phyloP scores from a whole-genome alignment of 2,329 filamentous ascomycete genomes.

The Fusarium sp. region DNA sequence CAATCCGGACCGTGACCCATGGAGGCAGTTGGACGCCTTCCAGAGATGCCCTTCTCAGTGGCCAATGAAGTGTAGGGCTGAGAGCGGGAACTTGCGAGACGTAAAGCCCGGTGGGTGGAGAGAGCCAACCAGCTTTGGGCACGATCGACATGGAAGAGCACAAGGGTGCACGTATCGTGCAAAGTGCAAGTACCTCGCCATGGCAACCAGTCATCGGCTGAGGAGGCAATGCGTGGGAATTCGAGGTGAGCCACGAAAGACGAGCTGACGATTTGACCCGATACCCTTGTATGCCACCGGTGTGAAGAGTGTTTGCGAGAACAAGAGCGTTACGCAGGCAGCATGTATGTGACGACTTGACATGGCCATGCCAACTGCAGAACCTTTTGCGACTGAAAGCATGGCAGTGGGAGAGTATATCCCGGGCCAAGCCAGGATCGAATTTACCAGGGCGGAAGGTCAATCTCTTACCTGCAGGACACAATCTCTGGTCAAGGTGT shows the following conservation, averaged over 20 bases:
- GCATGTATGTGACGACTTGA: conserved; percentile 23
- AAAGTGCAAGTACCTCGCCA: background rate
- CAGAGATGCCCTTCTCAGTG: background rate
- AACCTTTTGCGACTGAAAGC: conserved; percentile 9
- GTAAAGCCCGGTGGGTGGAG: conserved; percentile 11
- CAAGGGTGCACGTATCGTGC: conserved; percentile 14
- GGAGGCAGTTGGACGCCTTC: conserved; percentile 24
- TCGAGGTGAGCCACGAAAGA: conserved; percentile 4
- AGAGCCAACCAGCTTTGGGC: conserved; percentile 27
- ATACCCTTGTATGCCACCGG: conserved; percentile 4
- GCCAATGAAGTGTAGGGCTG: conserved; percentile 34
- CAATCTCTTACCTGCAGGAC: conserved; percentile 33
- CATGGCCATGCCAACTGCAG: conserved; percentile 27
- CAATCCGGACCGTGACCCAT: conserved; percentile 18
- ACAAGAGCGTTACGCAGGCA: background rate
- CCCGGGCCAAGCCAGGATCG: conserved; percentile 24
- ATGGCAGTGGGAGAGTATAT: conserved; percentile 15
- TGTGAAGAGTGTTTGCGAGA: background rate
- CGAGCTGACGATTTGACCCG: conserved; percentile 5
- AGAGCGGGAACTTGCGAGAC: conserved; percentile 26
- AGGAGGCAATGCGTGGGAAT: background rate
- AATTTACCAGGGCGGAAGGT: conserved; percentile 19
- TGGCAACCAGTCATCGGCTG: conserved; percentile 1
- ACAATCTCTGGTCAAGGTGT: conserved; percentile 36
- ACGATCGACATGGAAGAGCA: conserved; percentile 28